A percentile compares a stretch with the other conserved stretches of the same genome.
Conservation (phyloP, 345 rosid species). For the Ceriops tagal region DNA sequence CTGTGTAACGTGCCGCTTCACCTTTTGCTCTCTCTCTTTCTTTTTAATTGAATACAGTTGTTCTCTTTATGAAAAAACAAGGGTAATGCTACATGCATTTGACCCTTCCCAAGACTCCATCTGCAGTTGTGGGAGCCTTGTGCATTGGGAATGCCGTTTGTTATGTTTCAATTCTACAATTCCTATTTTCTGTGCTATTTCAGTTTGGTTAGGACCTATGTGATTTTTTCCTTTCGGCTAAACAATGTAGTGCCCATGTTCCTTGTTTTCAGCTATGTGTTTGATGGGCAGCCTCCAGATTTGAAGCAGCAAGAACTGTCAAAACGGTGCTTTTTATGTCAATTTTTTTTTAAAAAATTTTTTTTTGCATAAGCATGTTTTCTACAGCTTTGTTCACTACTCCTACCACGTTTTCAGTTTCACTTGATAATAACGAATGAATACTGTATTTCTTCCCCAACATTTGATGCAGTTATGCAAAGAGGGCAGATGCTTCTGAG, state of each 20-base stretch:
- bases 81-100: too few relatives aligned
- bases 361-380: not conserved
- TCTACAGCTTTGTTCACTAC: not conserved
- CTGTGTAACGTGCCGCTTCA: conserved; percentile 53
- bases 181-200: too few relatives aligned
- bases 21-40: not conserved
- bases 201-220: not conserved
- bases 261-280: conserved; percentile 56
- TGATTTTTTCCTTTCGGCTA: conserved; percentile 2
- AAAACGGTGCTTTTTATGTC: conserved; percentile 50
- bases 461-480: conserved; percentile 53
- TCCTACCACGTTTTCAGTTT: not conserved
- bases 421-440: not conserved
- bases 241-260: not conserved
- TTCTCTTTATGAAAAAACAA: not conserved
- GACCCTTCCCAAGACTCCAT: too few relatives aligned
- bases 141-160: too few relatives aligned
- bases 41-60: not conserved
- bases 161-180: too few relatives aligned
- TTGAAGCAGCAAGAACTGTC: conserved; percentile 83
- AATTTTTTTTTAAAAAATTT: not conserved
- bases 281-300: conserved; percentile 88
- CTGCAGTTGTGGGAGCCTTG: not conserved
- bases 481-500: conserved; percentile 74
- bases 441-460: conserved; percentile 4